phyloP scores from a whole-genome alignment of 768 basidiomycete species.

The Suillus occidentalis region DNA sequence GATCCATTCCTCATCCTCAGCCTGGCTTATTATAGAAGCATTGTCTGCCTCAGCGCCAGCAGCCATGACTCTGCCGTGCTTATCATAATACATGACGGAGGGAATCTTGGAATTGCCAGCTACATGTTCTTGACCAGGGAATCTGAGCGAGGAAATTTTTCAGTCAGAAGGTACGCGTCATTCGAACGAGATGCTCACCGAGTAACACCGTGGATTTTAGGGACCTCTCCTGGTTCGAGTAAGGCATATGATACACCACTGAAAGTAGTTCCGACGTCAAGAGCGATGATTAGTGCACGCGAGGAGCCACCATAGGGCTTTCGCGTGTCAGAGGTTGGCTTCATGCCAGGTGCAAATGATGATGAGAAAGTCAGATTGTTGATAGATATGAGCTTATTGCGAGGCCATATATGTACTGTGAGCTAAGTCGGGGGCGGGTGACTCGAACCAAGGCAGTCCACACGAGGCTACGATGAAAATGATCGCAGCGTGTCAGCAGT shows the following conservation, averaged over 20 bases:
- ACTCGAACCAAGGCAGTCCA: slow-evolving; percentile 11
- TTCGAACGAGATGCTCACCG: slow-evolving; percentile 43
- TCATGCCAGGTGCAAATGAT: slow-evolving; percentile 36
- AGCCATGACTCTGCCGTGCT: slow-evolving; percentile 60
- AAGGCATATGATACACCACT: slow-evolving; percentile 84
- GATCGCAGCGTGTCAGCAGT: neutral
- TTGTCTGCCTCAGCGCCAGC: slow-evolving; percentile 80
- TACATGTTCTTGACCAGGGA: slow-evolving; percentile 84
- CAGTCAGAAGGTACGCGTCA: neutral
- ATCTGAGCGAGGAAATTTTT: slow-evolving; percentile 42
- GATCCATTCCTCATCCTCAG: slow-evolving; percentile 78
- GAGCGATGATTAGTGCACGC: slow-evolving; percentile 71
- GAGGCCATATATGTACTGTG: slow-evolving; percentile 13
- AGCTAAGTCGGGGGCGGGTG: slow-evolving; percentile 6
- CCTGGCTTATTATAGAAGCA: slow-evolving; percentile 53
- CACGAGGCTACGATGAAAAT: slow-evolving; percentile 9
- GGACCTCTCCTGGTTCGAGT: slow-evolving; percentile 77
- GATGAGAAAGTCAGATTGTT: neutral
- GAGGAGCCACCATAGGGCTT: slow-evolving; percentile 69
- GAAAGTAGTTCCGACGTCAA: slow-evolving; percentile 83
- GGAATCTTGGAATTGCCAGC: slow-evolving; percentile 85
- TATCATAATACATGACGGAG: slow-evolving; percentile 73
- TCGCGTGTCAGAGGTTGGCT: slow-evolving; percentile 59
- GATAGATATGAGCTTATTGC: slow-evolving; percentile 4
- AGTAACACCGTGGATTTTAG: slow-evolving; percentile 80